Conservation (phyloP, 2,329 filamentous ascomycete genomes). For the Aspergillus alliaceus region DNA sequence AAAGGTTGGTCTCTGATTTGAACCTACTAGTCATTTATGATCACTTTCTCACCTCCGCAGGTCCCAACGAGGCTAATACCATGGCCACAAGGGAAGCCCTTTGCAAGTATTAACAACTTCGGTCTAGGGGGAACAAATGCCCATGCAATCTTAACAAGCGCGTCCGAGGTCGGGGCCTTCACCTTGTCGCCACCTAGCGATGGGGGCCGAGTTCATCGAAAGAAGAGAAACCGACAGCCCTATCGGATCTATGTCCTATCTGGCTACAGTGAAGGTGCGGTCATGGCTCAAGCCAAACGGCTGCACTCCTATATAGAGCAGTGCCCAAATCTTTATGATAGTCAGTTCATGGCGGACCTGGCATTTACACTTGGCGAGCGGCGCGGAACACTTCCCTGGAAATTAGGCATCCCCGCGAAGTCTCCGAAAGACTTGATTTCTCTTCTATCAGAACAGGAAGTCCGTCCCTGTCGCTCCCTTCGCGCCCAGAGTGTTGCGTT, state of each 20-base stretch:
- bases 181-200: too few relatives aligned
- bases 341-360: neutral
- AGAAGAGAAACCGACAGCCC: neutral
- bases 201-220: neutral
- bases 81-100: conserved; percentile 3
- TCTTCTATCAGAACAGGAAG: neutral
- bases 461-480: conserved; percentile 37
- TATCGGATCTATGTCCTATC: neutral
- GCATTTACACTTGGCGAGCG: conserved; percentile 4
- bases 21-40: neutral
- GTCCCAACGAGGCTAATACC: neutral
- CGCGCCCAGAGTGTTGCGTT: conserved; percentile 14
- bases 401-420: neutral
- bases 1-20: neutral
- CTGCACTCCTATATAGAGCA: neutral
- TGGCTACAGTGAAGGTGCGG: neutral
- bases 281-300: neutral
- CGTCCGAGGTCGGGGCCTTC: too few relatives aligned
- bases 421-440: neutral
- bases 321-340: neutral
- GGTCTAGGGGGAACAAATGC: conserved; percentile 14
- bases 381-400: conserved; percentile 1
- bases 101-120: conserved; percentile 5
- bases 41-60: too few relatives aligned
- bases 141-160: neutral